Percentiles rank a stretch among this genome's conserved stretches.
Conservation (phyloP, 176 grass and related monocot species). For the Pontederia crassipes region DNA sequence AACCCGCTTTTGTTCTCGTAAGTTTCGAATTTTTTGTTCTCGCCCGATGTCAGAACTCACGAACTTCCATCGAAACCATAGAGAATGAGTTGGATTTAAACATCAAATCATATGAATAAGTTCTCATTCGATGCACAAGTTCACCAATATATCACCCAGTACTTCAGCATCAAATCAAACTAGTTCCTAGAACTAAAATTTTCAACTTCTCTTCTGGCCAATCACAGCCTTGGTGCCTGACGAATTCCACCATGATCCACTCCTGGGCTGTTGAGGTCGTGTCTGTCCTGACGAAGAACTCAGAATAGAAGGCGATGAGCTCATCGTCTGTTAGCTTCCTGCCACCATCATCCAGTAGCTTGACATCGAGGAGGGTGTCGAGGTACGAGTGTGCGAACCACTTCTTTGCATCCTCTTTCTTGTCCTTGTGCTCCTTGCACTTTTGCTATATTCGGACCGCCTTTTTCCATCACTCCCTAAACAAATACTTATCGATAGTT, state of each 20-base stretch:
- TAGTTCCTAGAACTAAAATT: too few relatives aligned
- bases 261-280: slow-evolving; percentile 46
- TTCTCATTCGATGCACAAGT: too few relatives aligned
- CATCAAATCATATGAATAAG: too few relatives aligned
- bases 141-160: too few relatives aligned
- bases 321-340: slow-evolving; percentile 39
- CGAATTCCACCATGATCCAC: slow-evolving; percentile 76
- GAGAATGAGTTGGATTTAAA: too few relatives aligned
- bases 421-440: not conserved
- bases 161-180: too few relatives aligned
- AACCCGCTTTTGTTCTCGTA: too few relatives aligned
- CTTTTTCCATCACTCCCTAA: not conserved
- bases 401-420: not conserved
- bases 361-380: slow-evolving; percentile 48
- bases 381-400: slow-evolving; percentile 36
- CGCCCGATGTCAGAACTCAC: too few relatives aligned
- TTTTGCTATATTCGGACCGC: not conserved
- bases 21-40: too few relatives aligned
- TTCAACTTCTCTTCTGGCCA: too few relatives aligned
- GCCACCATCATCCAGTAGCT: slow-evolving; percentile 30
- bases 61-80: too few relatives aligned
- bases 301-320: slow-evolving; percentile 37
- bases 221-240: slow-evolving; percentile 43
- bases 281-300: slow-evolving; percentile 60
- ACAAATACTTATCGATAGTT: not conserved